Conservation (phyloP, 257 asterid genomes). For the Avicennia marina region DNA sequence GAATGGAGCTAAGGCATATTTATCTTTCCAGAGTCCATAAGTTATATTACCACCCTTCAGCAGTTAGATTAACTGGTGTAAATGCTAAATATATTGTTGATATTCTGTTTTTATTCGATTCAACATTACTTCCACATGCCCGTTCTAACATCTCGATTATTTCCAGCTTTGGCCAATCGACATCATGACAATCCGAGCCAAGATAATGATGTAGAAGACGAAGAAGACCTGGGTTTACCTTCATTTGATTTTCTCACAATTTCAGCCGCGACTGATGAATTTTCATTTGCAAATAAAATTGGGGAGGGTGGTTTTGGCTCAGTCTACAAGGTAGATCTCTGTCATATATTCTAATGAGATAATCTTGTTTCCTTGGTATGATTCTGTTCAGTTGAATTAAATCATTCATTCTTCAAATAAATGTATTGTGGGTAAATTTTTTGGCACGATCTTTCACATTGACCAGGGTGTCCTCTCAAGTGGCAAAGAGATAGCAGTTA, state of each 20-base stretch:
- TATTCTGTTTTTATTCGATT: not conserved
- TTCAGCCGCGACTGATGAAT: slow-evolving; percentile 38
- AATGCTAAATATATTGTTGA: not conserved
- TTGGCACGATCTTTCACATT: not conserved
- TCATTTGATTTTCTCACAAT: slow-evolving; percentile 35
- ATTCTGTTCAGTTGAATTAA: not conserved
- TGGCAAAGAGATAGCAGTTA: slow-evolving; percentile 43
- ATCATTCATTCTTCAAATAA: too few relatives aligned
- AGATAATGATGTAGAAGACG: slow-evolving; percentile 6
- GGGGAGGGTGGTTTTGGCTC: slow-evolving; percentile 61
- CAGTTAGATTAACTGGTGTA: not conserved
- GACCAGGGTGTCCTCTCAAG: slow-evolving; percentile 3
- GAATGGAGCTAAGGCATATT: not conserved
- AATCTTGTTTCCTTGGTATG: not conserved
- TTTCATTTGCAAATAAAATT: slow-evolving; percentile 36
- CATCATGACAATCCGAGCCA: slow-evolving; percentile 4
- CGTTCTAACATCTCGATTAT: slow-evolving; percentile 1
- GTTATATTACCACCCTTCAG: not conserved
- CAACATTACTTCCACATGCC: not conserved
- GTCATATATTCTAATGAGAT: not conserved
- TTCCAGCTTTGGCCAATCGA: not conserved
- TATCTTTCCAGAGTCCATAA: not conserved
- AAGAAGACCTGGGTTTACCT: slow-evolving; percentile 52
- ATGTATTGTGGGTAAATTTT: not conserved
- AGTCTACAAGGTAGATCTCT: slow-evolving; percentile 44